Evolutionary conservation across 2,329 filamentous ascomycete species (phyloP).

Genomic region (Exophiala sp.): DNA sequence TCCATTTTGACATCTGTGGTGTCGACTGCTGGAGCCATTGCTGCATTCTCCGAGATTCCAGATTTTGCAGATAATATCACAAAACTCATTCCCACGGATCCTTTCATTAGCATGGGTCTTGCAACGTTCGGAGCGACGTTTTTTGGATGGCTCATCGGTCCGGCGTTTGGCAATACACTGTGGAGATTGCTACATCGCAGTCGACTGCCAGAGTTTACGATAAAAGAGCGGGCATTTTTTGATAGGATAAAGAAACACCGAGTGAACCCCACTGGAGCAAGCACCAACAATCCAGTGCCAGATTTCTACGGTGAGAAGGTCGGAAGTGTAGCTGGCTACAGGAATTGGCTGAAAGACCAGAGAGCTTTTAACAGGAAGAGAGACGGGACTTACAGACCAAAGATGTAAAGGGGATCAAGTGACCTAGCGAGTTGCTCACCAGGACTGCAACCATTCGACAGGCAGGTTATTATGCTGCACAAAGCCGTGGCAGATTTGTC

Average conservation of each 20-base stretch:
- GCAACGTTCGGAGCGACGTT: constrained; percentile 72
- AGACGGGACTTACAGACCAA: constrained; percentile 25
- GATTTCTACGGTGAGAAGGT: constrained; percentile 99
- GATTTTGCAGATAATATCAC: constrained; percentile 26
- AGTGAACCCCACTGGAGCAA: constrained; percentile 85
- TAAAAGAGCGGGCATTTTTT: constrained; percentile 95
- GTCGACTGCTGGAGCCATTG: constrained; percentile 56
- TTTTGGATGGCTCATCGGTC: constrained; percentile 85
- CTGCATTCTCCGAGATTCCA: constrained; percentile 23
- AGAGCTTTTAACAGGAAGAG: constrained; percentile 93
- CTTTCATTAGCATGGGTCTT: constrained; percentile 78
- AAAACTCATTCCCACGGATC: constrained; percentile 59
- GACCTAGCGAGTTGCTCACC: no score
- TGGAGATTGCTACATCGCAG: constrained; percentile 75
- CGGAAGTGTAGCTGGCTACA: constrained; percentile 82
- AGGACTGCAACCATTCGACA: background rate
- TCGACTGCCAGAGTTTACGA: constrained; percentile 32
- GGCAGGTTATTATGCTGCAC: background rate
- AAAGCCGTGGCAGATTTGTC: no score
- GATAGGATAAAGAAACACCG: constrained; percentile 85
- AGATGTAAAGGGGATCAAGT: background rate
- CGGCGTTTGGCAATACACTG: constrained; percentile 71
- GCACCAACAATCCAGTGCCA: constrained; percentile 85
- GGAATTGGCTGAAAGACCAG: constrained; percentile 97
- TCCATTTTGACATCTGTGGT: constrained; percentile 64